Base-by-base conservation (phyloP, 495 filamentous ascomycete species). In the Usnea hakonensis region DNA sequence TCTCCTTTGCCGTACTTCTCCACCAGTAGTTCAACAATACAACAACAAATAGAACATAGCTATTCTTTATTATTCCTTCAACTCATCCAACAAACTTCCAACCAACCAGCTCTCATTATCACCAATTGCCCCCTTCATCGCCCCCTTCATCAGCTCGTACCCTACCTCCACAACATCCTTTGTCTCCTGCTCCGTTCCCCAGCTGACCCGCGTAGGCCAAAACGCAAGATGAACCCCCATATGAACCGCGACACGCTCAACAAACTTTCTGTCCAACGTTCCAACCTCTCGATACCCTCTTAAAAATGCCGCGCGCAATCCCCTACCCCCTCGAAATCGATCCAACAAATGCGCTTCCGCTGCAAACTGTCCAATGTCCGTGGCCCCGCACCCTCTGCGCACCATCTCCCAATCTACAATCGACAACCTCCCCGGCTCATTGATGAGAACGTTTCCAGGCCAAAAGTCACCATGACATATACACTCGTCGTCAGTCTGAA, bases 331-430 rank as follows among this genome's bases (percentile, higher is more conserved):
- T 9, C 69, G 62, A 59, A 76, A 76, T 9, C 64, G 63, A 63
- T 76, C 74, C 2, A 76, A 58, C 19, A 75, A 63, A 26, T 64
- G 74, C 17, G 74, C 71, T 59, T 75, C 74, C 16, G 72, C 71
- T 11, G 70, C 70, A 56, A 76, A 76, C 44, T 73, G 74, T 30
- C 64, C 74, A 11, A 76, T 65, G 60, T 76, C 74, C 40, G 69
- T 73, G 17, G 71, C 74, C 28, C 67, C 67, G 37, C 55, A 64
- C 2, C 74, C 74, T 32, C 71, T 62, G 10, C 74, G 60, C 32
- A 65, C 64, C 58, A 75, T 72, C 64, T 76, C 72, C 74, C 71
- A 76, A 54, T 76, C 74, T 28, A 74, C 68, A 38, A 76, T 60
- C 13, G 60, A 74, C 33, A 74, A 41, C 35, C 55, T 57, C 40